Percentiles rank a stretch among this genome's conserved stretches.
Conservation (phyloP, 2,329 filamentous ascomycete genomes). For the Mollisia scopiformis region DNA sequence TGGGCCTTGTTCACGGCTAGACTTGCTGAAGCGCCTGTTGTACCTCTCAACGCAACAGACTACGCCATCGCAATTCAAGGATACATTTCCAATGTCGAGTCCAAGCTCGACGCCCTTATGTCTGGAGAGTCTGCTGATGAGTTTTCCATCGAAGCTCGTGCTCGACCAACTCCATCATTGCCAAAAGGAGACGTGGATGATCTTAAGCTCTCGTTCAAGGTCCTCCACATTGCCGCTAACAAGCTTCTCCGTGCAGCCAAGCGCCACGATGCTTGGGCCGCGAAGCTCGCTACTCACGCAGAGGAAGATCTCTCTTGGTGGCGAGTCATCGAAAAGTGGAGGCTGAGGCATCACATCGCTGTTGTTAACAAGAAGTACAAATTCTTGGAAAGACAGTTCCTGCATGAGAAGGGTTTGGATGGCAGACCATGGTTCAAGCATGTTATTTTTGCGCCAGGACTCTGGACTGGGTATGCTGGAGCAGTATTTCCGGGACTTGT, state of each 20-base stretch:
- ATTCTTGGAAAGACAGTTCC: conserved; percentile 76
- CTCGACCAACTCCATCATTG: conserved; percentile 25
- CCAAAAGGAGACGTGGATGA: conserved; percentile 25
- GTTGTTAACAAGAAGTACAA: conserved; percentile 82
- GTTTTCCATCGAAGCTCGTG: conserved; percentile 33
- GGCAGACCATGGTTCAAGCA: conserved; percentile 90
- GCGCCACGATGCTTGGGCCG: conserved; percentile 34
- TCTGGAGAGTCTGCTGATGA: conserved; percentile 25
- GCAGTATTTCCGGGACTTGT: conserved; percentile 65
- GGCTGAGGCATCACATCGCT: conserved; percentile 64
- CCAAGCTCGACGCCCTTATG: conserved; percentile 31
- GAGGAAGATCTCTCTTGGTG: conserved; percentile 72
- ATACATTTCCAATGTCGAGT: conserved; percentile 35
- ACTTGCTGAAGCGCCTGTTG: conserved; percentile 52
- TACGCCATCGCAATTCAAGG: conserved; percentile 37
- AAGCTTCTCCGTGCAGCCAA: conserved; percentile 27
- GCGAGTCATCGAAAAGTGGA: conserved; percentile 70
- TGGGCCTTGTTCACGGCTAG: conserved; percentile 52
- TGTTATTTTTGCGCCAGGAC: conserved; percentile 86
- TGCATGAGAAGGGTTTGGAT: conserved; percentile 78
- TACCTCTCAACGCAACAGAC: conserved; percentile 54
- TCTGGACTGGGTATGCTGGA: conserved; percentile 91
- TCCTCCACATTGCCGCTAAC: conserved; percentile 31
- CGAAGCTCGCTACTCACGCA: conserved; percentile 44
- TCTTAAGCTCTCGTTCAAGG: conserved; percentile 32